Evolutionary conservation across 257 asterid species (phyloP).

Genomic region (Nicotiana tabacum): DNA sequence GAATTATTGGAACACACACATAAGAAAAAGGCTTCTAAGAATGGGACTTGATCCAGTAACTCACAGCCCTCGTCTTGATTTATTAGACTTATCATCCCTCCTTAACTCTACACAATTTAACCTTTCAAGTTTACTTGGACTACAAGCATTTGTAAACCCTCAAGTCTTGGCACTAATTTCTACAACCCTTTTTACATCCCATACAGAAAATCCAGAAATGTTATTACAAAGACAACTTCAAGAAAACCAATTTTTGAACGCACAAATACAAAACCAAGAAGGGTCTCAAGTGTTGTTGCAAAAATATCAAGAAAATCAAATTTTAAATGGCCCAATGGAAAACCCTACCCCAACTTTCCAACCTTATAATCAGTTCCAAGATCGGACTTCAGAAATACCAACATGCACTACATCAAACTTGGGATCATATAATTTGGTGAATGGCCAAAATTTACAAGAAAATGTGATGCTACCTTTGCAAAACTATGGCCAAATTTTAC

Average conservation of each 20-base stretch:
- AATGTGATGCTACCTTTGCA: not conserved
- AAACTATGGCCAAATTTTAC: not conserved
- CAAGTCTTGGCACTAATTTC: slow-evolving; percentile 40
- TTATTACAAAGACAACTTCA: slow-evolving; percentile 31
- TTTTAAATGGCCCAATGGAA: too few species aligned
- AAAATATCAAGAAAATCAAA: slow-evolving; percentile 19
- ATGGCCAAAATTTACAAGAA: too few species aligned
- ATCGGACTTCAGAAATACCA: slow-evolving; percentile 28
- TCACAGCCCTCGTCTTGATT: slow-evolving; percentile 66
- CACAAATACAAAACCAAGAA: slow-evolving; percentile 5
- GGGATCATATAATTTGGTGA: too few species aligned
- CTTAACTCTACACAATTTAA: slow-evolving; percentile 49
- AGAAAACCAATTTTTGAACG: slow-evolving; percentile 29
- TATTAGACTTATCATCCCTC: slow-evolving; percentile 49
- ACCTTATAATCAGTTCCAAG: slow-evolving; percentile 32
- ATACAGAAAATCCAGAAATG: slow-evolving; percentile 27
- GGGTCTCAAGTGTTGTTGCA: slow-evolving; percentile 32
- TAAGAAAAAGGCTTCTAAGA: slow-evolving; percentile 61
- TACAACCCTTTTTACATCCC: slow-evolving; percentile 32
- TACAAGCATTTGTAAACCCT: slow-evolving; percentile 62
- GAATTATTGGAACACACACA: too few species aligned
- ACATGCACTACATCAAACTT: slow-evolving; percentile 11
- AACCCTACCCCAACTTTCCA: too few species aligned
- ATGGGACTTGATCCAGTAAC: slow-evolving; percentile 83
- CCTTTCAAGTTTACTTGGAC: slow-evolving; percentile 45